phyloP scores from a whole-genome alignment of 352 stramenopile genomes.

The Phytophthora foliorum region DNA sequence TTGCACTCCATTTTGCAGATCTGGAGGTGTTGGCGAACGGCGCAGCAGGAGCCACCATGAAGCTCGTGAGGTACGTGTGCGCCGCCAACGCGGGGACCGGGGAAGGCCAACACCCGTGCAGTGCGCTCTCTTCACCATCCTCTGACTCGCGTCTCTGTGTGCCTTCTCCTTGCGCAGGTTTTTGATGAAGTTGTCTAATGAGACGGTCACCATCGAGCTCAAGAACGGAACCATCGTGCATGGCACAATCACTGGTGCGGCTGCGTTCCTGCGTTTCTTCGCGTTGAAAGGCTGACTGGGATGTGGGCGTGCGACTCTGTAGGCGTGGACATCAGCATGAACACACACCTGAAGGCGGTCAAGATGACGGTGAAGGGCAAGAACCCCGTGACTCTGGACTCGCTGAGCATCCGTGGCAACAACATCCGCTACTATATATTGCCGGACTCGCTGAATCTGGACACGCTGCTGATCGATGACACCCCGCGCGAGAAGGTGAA shows the following conservation, averaged over 20 bases:
- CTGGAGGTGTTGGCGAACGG: constrained; percentile 4
- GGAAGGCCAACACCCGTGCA: neutral
- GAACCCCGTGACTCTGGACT: constrained; percentile 98
- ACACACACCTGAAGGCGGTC: constrained; percentile 99
- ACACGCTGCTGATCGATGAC: constrained; percentile 99
- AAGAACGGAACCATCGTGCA: constrained; percentile 99
- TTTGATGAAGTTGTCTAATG: constrained; percentile 99
- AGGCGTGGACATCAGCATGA: constrained; percentile 99
- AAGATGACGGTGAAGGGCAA: constrained; percentile 98
- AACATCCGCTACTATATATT: constrained; percentile 98
- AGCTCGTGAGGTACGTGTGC: constrained; percentile 52
- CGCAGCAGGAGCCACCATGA: constrained; percentile 36
- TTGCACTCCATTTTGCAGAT: constrained; percentile 15
- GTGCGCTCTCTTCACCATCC: neutral
- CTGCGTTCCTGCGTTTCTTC: neutral
- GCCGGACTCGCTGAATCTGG: constrained; percentile 97
- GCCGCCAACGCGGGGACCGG: neutral
- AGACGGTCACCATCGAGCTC: constrained; percentile 99
- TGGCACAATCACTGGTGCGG: constrained; percentile 96
- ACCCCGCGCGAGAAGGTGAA: constrained; percentile 96
- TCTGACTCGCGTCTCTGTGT: constrained; percentile 4
- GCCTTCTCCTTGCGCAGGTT: constrained; percentile 67
- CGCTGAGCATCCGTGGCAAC: constrained; percentile 98
- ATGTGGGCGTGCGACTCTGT: neutral
- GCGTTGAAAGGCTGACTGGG: neutral